Conservation (phyloP, 352 stramenopile species). For the Phytophthora multivora region DNA sequence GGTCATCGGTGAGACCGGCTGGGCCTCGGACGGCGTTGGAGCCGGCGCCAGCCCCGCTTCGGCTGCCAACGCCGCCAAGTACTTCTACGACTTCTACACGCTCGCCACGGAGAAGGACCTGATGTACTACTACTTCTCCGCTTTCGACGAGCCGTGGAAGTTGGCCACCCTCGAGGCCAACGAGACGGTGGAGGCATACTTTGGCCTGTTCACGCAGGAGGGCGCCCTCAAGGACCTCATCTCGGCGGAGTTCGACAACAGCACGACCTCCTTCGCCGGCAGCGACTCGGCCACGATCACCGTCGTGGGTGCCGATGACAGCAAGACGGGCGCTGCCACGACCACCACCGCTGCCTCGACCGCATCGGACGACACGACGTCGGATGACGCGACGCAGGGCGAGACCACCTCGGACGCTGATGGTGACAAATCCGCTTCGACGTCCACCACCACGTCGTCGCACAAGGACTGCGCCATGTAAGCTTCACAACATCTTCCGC, state of each 20-base stretch:
- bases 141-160: slow-evolving; percentile 71
- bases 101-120: slow-evolving; percentile 51
- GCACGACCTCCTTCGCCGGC: slow-evolving; percentile 20
- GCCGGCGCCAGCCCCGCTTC: slow-evolving; percentile 40
- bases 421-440: slow-evolving; percentile 9
- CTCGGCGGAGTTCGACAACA: slow-evolving; percentile 42
- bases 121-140: slow-evolving; percentile 76
- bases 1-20: slow-evolving; percentile 75
- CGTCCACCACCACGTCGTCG: slow-evolving; percentile 13
- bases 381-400: slow-evolving; percentile 15
- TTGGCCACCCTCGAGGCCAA: slow-evolving; percentile 48
- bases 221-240: slow-evolving; percentile 58
- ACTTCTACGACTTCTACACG: slow-evolving; percentile 68
- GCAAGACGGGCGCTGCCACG: not conserved
- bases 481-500: not conserved
- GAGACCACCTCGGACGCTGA: slow-evolving; percentile 3
- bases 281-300: slow-evolving; percentile 24
- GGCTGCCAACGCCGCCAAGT: slow-evolving; percentile 45
- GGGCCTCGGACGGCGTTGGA: slow-evolving; percentile 48
- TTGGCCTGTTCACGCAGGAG: slow-evolving; percentile 59
- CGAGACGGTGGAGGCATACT: slow-evolving; percentile 74
- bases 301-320: slow-evolving; percentile 5
- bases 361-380: slow-evolving; percentile 1
- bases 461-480: slow-evolving; percentile 45
- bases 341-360: not conserved